Percentiles rank a stretch among this genome's conserved stretches.
phyloP scores from a whole-genome alignment of 2,329 filamentous ascomycete genomes.

The Epichloe hybrida region DNA sequence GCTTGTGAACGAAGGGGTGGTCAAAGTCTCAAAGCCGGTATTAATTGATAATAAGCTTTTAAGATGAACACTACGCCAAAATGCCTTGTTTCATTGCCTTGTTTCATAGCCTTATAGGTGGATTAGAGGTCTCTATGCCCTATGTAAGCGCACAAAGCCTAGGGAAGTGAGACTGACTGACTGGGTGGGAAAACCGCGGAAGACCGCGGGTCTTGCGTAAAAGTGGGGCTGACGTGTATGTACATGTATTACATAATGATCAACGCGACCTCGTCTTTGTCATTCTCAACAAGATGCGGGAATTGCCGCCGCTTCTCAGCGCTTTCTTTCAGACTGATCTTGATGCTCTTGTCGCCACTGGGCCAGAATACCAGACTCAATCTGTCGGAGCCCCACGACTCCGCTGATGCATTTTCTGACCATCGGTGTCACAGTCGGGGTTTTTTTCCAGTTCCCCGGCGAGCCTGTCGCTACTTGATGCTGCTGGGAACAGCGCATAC shows the following conservation, averaged over 20 bases:
- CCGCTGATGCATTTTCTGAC: conserved; percentile 8
- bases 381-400: conserved; percentile 6
- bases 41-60: too few relatives aligned
- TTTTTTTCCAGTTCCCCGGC: conserved; percentile 2
- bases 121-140: too few relatives aligned
- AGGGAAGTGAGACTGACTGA: too few relatives aligned
- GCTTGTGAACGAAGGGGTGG: too few relatives aligned
- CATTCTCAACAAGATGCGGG: background rate
- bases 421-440: conserved; percentile 8
- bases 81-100: too few relatives aligned
- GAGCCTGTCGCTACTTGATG: conserved; percentile 5
- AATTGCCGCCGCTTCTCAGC: background rate
- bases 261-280: background rate
- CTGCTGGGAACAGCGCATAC: conserved; percentile 8
- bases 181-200: too few relatives aligned
- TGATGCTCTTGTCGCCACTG: conserved; percentile 7
- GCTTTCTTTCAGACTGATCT: conserved; percentile 4
- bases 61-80: too few relatives aligned
- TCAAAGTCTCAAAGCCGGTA: too few relatives aligned
- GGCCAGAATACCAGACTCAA: conserved; percentile 13
- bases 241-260: background rate
- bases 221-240: background rate
- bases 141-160: too few relatives aligned
- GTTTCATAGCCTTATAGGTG: too few relatives aligned
- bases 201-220: background rate